Conservation (phyloP, 768 basidiomycete genomes). For the Pleurotus cornucopiae region DNA sequence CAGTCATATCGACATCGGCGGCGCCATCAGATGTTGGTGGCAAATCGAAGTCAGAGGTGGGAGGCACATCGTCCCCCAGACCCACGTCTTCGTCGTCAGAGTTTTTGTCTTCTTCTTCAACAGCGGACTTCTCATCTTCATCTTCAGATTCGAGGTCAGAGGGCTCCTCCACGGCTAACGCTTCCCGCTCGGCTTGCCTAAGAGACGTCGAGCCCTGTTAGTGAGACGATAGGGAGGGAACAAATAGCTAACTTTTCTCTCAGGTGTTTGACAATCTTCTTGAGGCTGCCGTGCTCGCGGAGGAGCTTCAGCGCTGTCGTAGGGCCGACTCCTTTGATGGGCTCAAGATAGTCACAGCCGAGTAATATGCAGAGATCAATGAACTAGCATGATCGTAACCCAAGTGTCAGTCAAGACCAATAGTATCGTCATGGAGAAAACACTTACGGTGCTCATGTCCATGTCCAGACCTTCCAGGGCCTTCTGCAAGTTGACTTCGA, state of each 20-base stretch:
- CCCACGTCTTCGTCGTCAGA: constrained; percentile 5
- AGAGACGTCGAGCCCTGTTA: not conserved
- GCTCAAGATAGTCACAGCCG: constrained; percentile 98
- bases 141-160: constrained; percentile 11
- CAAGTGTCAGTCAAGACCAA: not conserved
- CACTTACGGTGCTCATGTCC: constrained; percentile 59
- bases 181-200: constrained; percentile 37
- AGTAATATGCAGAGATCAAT: constrained; percentile 94
- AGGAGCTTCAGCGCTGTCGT: constrained; percentile 93
- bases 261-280: constrained; percentile 70
- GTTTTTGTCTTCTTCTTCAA: not conserved
- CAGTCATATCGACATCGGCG: not conserved
- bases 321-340: constrained; percentile 95
- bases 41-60: not conserved
- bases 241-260: constrained; percentile 58
- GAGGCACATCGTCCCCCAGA: not conserved
- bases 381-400: constrained; percentile 50
- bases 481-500: constrained; percentile 79
- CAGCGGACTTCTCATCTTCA: constrained; percentile 18
- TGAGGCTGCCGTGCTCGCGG: constrained; percentile 73
- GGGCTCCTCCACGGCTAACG: constrained; percentile 32
- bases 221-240: not conserved
- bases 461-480: constrained; percentile 88
- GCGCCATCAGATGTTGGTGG: not conserved
- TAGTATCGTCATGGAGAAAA: not conserved